Evolutionary conservation across 345 rosid species (phyloP), one percentile per base, ranked within the genome.

Genomic region (Acer campestre): DNA sequence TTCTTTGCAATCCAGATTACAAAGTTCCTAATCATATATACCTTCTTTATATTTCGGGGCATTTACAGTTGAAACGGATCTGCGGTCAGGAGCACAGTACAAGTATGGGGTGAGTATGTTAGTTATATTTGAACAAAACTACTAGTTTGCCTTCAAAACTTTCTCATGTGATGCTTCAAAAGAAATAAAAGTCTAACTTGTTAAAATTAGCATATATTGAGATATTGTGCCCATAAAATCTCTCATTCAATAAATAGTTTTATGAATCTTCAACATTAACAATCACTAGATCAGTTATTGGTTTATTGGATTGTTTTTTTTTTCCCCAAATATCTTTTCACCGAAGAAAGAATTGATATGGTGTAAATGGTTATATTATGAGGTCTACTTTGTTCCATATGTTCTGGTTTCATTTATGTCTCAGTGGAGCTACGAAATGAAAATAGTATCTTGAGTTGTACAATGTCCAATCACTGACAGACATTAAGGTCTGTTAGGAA

Each of bases 51-150:
- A 11, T 44, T 63, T 74, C 83, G 68, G 80, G 51, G 67, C 78
- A 77, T 77, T 69, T 89, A 80, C 88, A 94, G 99, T 96, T 85
- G 98, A 96, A 86, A 92, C 99, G 67, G 99, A 96, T 85, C 81
- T 96, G 71, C 98, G 94, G 89, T 70, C 98, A 0, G 99, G 99
- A 80, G 99, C 99, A 46, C 86, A 77, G 35, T 95, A 88, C 82
- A 89, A 91, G 83, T 95, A 95, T 74, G 97, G 74, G 91, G 99
- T 93, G 79, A 14, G 80, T 79, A 77, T 69, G 38, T 61, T 29
- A 22, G 46, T 59, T 29, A 29, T 71, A 73, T 40, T 35, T 77
- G 7, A 53, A 12, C 17, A 44, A 38, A 72, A 31, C 71, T 35
- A 35, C 38, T 35, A 4, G 38, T 35, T 35, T 35, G 38, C 38